Base-by-base conservation (phyloP, 176 grass and related monocot genomes). In the Dactylis glomerata region DNA sequence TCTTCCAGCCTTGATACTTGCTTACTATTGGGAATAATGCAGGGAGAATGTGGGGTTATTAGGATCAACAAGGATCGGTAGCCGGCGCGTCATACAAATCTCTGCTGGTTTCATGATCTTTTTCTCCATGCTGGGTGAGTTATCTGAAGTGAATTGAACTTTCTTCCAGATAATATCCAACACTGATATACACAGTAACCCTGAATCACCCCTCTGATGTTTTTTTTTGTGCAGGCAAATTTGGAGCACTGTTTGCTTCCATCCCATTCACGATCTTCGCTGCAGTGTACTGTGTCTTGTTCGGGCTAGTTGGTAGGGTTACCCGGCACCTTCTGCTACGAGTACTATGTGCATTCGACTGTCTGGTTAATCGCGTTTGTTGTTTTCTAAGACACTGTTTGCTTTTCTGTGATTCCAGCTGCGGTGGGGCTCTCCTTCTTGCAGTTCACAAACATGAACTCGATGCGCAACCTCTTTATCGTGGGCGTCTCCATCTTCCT, bases 401-500 rank as follows among this genome's bases (percentile, higher is more conserved):
- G 59, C 26, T 75, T 81, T 58, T 76, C 59, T 47, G 49, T 55
- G 40, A 11, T 78, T 82, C 47, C 87, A 99, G 97, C 93, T 37
- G 97, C 97, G 0, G 86, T 99, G 68, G 97, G 97, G 47, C 92
- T 99, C 49, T 99, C 97, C 70, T 92, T 99, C 87, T 40, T 99
- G 81, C 97, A 99, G 70, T 99, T 99, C 88, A 99, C 93, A 8
- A 99, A 99, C 83, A 96, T 99, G 97, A 99, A 99, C 87, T 99
- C 97, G 33, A 99, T 99, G 97, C 91, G 97, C 66, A 99, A 94
- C 84, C 93, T 99, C 69, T 99, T 99, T 79, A 99, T 99, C 70
- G 87, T 75, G 0, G 97, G 97, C 61, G 97, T 99, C 62, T 99
- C 97, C 31, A 92, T 99, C 86, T 99, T 96, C 68, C 93, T 99